Evolutionary conservation across 495 filamentous ascomycete genomes (phyloP).

Genomic region (Bacidia gigantensis): DNA sequence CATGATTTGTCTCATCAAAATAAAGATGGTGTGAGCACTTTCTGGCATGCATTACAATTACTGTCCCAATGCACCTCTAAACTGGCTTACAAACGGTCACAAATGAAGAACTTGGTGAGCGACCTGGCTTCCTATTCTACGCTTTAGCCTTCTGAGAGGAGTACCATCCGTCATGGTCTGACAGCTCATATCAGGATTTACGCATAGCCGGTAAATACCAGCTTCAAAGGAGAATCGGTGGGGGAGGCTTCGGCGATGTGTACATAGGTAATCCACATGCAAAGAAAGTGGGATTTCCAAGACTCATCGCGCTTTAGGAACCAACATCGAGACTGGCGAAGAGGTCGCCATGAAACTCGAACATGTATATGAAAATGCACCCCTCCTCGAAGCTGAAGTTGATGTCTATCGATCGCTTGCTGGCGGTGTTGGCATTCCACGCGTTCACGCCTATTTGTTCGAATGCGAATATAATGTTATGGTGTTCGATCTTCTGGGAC

Average conservation of each 20-base stretch:
- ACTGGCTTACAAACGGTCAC: not conserved
- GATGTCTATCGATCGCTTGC: constrained; percentile 97
- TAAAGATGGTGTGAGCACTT: not conserved
- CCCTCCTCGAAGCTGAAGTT: constrained; percentile 93
- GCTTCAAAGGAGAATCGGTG: constrained; percentile 14
- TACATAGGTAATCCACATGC: constrained; percentile 10
- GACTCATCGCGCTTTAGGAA: constrained; percentile 38
- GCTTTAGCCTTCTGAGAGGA: not conserved
- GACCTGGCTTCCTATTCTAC: not conserved
- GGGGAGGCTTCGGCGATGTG: constrained; percentile 13
- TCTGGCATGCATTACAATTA: not conserved
- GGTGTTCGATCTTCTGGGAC: constrained; percentile 5
- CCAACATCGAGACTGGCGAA: constrained; percentile 97
- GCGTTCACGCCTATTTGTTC: constrained; percentile 4
- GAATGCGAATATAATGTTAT: constrained; percentile 7
- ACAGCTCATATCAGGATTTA: constrained; percentile 14
- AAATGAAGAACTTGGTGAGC: not conserved
- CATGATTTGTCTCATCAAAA: too few species aligned
- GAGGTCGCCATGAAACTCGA: constrained; percentile 99
- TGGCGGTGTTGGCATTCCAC: constrained; percentile 85
- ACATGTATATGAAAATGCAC: constrained; percentile 95
- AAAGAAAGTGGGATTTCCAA: not conserved
- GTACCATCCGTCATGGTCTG: not conserved
- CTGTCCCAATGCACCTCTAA: not conserved
- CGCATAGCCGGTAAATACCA: constrained; percentile 13